These are phyloP conservation scores for Lepidium aucheri DNA, from an alignment of 345 rosid species.

Conservation along the genomic window DNA sequence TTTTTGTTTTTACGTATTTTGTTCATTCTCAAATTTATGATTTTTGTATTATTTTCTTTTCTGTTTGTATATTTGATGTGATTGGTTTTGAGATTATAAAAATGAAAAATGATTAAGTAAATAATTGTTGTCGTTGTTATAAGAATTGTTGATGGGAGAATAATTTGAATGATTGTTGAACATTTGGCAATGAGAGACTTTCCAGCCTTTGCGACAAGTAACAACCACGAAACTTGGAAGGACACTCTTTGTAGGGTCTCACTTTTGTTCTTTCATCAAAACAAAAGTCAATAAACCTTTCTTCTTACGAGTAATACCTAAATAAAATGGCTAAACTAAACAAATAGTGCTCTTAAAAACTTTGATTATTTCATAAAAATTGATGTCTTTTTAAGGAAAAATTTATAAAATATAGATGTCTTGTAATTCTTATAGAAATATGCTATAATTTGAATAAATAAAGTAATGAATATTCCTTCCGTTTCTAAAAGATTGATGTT, in stretches of 20 bases:
- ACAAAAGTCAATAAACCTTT: background rate
- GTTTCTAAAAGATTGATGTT: too few relatives aligned
- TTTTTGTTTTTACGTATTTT: conserved; percentile 10
- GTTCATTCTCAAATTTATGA: background rate
- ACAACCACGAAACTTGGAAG: conserved; percentile 23
- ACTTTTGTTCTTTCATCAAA: background rate
- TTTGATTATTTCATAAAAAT: too few relatives aligned
- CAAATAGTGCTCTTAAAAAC: too few relatives aligned
- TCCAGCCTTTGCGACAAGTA: conserved; percentile 21
- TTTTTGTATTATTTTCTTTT: background rate
- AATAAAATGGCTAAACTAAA: background rate
- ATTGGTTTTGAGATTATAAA: background rate
- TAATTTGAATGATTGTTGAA: conserved; percentile 5
- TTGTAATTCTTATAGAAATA: too few relatives aligned
- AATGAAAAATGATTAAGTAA: background rate
- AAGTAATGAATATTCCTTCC: too few relatives aligned
- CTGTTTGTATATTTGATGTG: background rate
- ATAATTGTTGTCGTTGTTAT: conserved; percentile 11
- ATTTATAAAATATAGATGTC: too few relatives aligned
- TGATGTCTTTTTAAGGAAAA: too few relatives aligned
- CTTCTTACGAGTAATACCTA: background rate
- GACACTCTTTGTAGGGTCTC: conserved; percentile 11
- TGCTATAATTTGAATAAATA: too few relatives aligned
- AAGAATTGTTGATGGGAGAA: conserved; percentile 14
- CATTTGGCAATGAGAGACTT: conserved; percentile 12